phyloP scores from a whole-genome alignment of 768 basidiomycete genomes.

The Lyophyllum semitale region DNA sequence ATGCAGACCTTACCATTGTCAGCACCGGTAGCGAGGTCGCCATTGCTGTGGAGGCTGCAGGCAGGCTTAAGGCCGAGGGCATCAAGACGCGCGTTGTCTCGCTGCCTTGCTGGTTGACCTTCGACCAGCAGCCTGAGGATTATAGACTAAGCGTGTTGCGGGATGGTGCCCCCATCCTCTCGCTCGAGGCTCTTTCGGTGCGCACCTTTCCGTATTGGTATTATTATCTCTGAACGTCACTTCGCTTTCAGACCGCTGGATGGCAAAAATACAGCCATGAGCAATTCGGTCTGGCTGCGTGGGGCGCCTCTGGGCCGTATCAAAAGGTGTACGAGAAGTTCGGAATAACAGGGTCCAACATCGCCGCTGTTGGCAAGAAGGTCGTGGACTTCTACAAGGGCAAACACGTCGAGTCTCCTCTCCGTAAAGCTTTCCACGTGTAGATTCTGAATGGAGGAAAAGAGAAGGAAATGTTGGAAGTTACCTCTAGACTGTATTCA shows the following conservation, averaged over 20 bases:
- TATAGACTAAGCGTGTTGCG: slow-evolving; percentile 86
- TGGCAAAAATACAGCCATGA: slow-evolving; percentile 93
- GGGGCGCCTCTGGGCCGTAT: slow-evolving; percentile 92
- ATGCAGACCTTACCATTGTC: slow-evolving; percentile 88
- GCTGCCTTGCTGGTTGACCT: slow-evolving; percentile 88
- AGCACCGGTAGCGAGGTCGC: slow-evolving; percentile 87
- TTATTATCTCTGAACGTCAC: slow-evolving; percentile 13
- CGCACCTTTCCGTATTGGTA: slow-evolving; percentile 10
- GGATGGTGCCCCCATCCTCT: slow-evolving; percentile 87
- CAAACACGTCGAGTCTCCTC: slow-evolving; percentile 70
- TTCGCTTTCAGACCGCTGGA: slow-evolving; percentile 56
- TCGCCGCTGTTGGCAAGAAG: slow-evolving; percentile 83
- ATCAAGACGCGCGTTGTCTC: slow-evolving; percentile 83
- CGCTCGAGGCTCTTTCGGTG: slow-evolving; percentile 78
- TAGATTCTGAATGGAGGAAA: slow-evolving; percentile 15
- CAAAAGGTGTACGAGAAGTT: slow-evolving; percentile 91
- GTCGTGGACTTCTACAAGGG: slow-evolving; percentile 87
- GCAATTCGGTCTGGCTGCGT: slow-evolving; percentile 73
- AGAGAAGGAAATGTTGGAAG: neutral
- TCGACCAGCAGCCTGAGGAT: slow-evolving; percentile 76
- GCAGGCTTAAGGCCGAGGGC: slow-evolving; percentile 74
- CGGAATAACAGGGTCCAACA: slow-evolving; percentile 78
- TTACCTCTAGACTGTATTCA: slow-evolving; percentile 10
- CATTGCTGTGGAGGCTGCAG: slow-evolving; percentile 86
- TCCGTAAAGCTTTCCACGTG: slow-evolving; percentile 67